Evolutionary conservation across 768 basidiomycete genomes (phyloP), one percentile per base, ranked within the genome.

Genomic region (Termitomyces sp.): DNA sequence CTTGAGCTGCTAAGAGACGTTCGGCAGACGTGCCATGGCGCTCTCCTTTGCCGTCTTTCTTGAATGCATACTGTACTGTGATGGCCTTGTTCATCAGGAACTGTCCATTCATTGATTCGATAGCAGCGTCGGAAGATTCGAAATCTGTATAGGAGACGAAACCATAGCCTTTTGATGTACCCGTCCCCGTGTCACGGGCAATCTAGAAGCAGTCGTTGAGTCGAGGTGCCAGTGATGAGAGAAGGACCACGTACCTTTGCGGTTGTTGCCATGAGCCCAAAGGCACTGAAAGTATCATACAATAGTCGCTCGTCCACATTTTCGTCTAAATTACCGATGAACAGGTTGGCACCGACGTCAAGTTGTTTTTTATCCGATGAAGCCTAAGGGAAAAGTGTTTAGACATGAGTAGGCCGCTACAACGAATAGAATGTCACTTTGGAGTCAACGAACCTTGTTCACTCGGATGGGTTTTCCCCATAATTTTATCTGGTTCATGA

Each of bases 401-500:
- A 46, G 55, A 43, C 57, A 52, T 15, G 25, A n/a, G 20, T 52
- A 37, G 49, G 52, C 56, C 53, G 40, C 49, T 42, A 51, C 48
- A 42, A 51, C 12, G 32, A 53, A 34, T 45, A 43, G 10, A 46
- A 48, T 36, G 54, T 40, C 34, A 34, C 31, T 11, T 42, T 56
- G 31, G 25, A 11, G 32, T 67, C 49, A 54, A 78, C 87, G 70
- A 65, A 92, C 94, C 89, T 98, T 99, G 83, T 98, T 98, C 65
- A 99, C 96, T 66, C 97, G 84, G 61, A 99, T 97, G 37, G 97
- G 97, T 72, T 98, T 98, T 31, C 97, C 97, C 86, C 92, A 99
- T 57, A 99, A 76, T 76, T 99, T 99, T 73, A 99, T 98, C 82
- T 98, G 96, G 73, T 99, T 99, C 96, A 98, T 98, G 68, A 98